Conservation (phyloP, 306 rosid species). For the Ormosia semicastrata region DNA sequence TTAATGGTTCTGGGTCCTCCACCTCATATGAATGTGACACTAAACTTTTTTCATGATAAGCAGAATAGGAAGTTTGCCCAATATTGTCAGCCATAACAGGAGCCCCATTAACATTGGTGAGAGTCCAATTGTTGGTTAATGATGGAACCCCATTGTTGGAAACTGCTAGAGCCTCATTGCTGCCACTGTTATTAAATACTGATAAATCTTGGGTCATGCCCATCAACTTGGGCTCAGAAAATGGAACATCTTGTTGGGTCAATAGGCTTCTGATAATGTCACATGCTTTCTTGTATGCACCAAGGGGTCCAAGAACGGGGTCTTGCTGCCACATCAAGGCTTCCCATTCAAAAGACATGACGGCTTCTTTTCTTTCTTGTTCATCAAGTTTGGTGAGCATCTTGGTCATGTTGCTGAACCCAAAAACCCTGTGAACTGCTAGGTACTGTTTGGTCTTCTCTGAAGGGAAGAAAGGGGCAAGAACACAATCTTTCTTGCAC, state of each 20-base stretch:
- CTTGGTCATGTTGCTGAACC: not conserved
- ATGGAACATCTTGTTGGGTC: not conserved
- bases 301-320: constrained; percentile 4
- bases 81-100: too few relatives aligned
- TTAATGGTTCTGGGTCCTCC: not conserved
- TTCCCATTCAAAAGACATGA: constrained; percentile 2
- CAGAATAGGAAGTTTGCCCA: not conserved
- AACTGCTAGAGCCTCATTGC: not conserved
- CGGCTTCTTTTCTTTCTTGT: not conserved
- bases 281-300: not conserved
- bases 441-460: not conserved
- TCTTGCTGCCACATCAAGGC: not conserved
- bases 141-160: not conserved
- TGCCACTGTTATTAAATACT: not conserved
- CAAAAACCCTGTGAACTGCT: constrained; percentile 2
- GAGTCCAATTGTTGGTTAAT: not conserved
- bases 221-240: not conserved
- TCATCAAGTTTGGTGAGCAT: not conserved
- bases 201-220: not conserved
- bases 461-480: not conserved
- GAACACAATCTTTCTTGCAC: not conserved
- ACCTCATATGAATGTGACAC: not conserved
- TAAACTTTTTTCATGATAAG: not conserved
- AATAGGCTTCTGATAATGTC: not conserved
- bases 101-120: not conserved